Conservation (phyloP, 768 basidiomycete species). For the Lactarius sp. region DNA sequence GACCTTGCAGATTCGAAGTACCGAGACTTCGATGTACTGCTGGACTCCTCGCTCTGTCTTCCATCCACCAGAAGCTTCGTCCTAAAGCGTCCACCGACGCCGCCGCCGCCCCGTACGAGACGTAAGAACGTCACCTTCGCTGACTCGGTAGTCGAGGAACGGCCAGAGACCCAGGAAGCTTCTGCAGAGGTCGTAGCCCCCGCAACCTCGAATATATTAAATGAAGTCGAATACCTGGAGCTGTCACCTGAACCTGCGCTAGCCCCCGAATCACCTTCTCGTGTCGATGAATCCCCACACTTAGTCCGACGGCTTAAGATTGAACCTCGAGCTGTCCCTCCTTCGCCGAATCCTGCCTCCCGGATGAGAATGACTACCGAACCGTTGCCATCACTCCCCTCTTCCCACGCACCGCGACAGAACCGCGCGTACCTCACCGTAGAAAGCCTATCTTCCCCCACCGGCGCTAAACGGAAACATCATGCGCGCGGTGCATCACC, state of each 20-base stretch:
- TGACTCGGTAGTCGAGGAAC: not conserved
- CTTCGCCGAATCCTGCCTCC: not conserved
- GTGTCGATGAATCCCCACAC: not conserved
- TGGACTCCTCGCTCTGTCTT: slow-evolving; percentile 21
- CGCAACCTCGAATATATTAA: not conserved
- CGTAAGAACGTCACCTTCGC: slow-evolving; percentile 24
- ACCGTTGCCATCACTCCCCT: not conserved
- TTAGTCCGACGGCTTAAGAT: not conserved
- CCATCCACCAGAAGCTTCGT: not conserved
- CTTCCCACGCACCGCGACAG: not conserved
- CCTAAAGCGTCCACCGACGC: slow-evolving; percentile 9
- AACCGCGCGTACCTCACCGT: not conserved
- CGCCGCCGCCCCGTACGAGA: slow-evolving; percentile 5
- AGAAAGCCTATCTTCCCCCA: not conserved
- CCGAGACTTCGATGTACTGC: slow-evolving; percentile 18
- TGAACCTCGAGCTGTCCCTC: not conserved
- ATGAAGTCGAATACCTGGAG: not conserved
- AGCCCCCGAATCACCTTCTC: not conserved
- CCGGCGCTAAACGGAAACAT: not conserved
- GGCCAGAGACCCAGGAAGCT: not conserved
- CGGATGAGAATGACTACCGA: not conserved
- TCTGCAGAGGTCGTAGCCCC: not conserved
- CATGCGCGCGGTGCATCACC: not conserved
- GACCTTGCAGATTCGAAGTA: slow-evolving; percentile 8
- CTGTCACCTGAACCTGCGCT: not conserved